Base-by-base conservation (phyloP, 257 asterid genomes). In the Asclepias syriaca region DNA sequence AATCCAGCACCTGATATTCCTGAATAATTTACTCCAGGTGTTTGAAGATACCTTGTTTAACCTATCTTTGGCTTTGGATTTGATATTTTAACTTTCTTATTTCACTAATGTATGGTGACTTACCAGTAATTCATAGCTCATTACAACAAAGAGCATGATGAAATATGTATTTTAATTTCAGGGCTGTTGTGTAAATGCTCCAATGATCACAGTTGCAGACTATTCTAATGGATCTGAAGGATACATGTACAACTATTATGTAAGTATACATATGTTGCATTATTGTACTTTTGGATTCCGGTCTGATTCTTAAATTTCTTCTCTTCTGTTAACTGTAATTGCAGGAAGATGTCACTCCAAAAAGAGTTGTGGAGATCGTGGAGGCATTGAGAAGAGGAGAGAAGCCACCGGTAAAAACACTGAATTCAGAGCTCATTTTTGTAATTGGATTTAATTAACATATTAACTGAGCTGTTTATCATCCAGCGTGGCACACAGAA, bases 131-230 rank as follows among this genome's bases (percentile, higher is more conserved):
- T 14, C 18, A 11, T 15, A 54, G 40, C 61, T 63, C 63, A 14
- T 66, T 60, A 49, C 57, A 18, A 60, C 16, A 34, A 45, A 53
- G 45, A 40, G n/a, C 66, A 55, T 73, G 67, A 75, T 66, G 65
- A 66, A 77, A 34, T 63, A 4, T 32, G 24, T 19, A n/a, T 49
- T 72, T 75, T 73, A 74, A 19, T 75, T 74, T 67, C 50, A 64
- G 68, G 68, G 68, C 9, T 64, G 68, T 64, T 95, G 99, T 73
- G 99, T 95, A 70, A 95, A 95, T 87, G 99, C 99, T 71, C 98
- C 98, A 45, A 95, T 92, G 98, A 95, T 95, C 58, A 95, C 97
- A 7, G 98, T 95, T 53, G 98, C 96, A 16, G 98, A 95, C 85
- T 95, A 92, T 80, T 95, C 99, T 70, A 87, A 82, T 81, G 99